Percentiles rank a stretch among this genome's conserved stretches.
Evolutionary conservation across 805 yeast species (phyloP).

Genomic region (Myxozyma lipomycoides): DNA sequence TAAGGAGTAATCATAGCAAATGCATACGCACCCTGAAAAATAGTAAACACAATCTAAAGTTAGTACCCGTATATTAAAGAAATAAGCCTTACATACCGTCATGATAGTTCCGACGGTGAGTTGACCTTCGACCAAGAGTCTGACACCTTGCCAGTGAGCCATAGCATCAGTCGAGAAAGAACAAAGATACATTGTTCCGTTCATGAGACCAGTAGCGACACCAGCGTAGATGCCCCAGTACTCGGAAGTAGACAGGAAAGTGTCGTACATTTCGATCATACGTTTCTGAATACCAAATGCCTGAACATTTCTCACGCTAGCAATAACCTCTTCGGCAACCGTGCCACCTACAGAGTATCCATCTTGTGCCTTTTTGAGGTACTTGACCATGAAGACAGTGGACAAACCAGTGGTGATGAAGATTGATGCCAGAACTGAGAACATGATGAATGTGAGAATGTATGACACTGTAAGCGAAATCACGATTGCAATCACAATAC

Average conservation of each 20-base stretch:
- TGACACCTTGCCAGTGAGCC: slow-evolving; percentile 34
- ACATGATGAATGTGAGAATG: slow-evolving; percentile 39
- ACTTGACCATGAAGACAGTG: slow-evolving; percentile 32
- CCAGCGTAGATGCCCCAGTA: slow-evolving; percentile 15
- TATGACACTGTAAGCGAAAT: slow-evolving; percentile 40
- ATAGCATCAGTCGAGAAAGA: slow-evolving; percentile 30
- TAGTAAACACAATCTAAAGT: slow-evolving; percentile 31
- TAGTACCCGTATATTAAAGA: neutral
- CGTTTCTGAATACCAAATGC: slow-evolving; percentile 42
- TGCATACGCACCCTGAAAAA: slow-evolving; percentile 42
- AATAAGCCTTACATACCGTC: slow-evolving; percentile 8
- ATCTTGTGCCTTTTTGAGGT: slow-evolving; percentile 12
- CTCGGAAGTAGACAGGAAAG: slow-evolving; percentile 30
- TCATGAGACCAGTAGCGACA: slow-evolving; percentile 32
- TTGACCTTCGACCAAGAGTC: slow-evolving; percentile 22
- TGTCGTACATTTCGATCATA: slow-evolving; percentile 35
- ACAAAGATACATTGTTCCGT: slow-evolving; percentile 29
- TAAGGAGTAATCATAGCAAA: slow-evolving; percentile 41
- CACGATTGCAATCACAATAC: slow-evolving; percentile 40
- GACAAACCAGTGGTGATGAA: slow-evolving; percentile 34
- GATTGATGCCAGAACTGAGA: slow-evolving; percentile 37
- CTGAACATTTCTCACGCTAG: slow-evolving; percentile 40
- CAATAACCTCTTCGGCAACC: slow-evolving; percentile 41
- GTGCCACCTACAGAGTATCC: slow-evolving; percentile 28
- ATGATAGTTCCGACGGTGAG: slow-evolving; percentile 22